These are phyloP conservation scores for Sporothrix brasiliensis DNA, from an alignment of 2,329 filamentous ascomycete species.

Conservation along the genomic window DNA sequence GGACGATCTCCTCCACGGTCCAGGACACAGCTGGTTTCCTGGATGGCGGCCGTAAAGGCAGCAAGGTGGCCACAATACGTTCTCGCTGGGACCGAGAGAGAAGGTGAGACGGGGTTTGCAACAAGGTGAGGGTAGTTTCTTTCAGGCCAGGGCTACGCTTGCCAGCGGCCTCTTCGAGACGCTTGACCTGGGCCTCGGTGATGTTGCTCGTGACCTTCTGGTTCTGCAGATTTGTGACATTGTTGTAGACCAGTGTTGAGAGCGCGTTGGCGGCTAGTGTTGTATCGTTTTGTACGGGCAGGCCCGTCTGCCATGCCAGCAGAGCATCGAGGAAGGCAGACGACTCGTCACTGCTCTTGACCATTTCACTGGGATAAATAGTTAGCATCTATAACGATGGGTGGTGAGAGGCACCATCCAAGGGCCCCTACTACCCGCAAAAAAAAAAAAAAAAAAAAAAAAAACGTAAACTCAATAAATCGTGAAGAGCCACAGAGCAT, in stretches of 20 bases:
- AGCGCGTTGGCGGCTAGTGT: neutral
- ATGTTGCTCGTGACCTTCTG: slow-evolving; percentile 18
- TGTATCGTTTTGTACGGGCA: neutral
- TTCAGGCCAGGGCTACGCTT: neutral
- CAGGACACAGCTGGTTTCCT: neutral
- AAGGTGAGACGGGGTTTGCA: slow-evolving; percentile 45
- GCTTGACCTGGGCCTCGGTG: slow-evolving; percentile 27
- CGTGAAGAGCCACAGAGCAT: slow-evolving; percentile 34
- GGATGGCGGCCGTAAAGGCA: slow-evolving; percentile 34
- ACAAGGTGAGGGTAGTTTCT: slow-evolving; percentile 37
- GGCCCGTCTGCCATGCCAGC: slow-evolving; percentile 28
- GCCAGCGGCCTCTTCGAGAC: slow-evolving; percentile 24
- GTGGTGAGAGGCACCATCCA: no score
- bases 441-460: neutral
- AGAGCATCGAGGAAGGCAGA: slow-evolving; percentile 28
- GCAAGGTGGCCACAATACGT: slow-evolving; percentile 46
- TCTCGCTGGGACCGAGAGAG: slow-evolving; percentile 52
- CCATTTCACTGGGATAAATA: slow-evolving; percentile 31
- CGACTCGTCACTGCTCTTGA: slow-evolving; percentile 26
- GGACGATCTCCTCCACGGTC: slow-evolving; percentile 40
- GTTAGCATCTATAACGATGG: no score
- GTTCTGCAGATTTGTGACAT: slow-evolving; percentile 25
- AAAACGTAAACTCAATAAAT: slow-evolving; percentile 32
- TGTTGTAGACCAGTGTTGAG: neutral
- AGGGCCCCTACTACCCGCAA: no score